Evolutionary conservation across 2,329 filamentous ascomycete species (phyloP).

Genomic region (Byssoonygena ceratinophila): DNA sequence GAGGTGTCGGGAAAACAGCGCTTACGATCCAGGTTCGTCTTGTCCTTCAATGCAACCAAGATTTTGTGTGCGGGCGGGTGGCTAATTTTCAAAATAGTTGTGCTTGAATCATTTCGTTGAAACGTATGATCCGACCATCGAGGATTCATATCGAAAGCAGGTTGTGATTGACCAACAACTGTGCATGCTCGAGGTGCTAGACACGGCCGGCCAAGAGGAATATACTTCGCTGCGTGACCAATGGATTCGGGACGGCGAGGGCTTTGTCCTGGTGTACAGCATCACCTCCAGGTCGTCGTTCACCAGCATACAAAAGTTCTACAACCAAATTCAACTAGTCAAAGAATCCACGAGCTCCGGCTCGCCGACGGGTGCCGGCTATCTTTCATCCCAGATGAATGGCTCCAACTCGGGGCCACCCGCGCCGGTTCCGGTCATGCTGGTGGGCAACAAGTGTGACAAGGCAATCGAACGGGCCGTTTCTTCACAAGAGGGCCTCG

Average conservation of each 20-base stretch:
- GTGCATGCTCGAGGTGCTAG: constrained; percentile 89
- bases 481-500: constrained; percentile 89
- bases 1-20: constrained; percentile 88
- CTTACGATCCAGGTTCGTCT: constrained; percentile 64
- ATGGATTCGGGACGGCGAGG: constrained; percentile 96
- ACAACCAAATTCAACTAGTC: constrained; percentile 92
- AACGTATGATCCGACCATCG: constrained; percentile 78
- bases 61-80: background rate
- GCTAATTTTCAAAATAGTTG: constrained; percentile 46
- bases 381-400: constrained; percentile 41
- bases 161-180: constrained; percentile 79
- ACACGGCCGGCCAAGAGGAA: constrained; percentile 96
- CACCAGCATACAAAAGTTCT: constrained; percentile 85
- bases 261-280: constrained; percentile 95
- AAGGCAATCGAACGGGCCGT: constrained; percentile 91
- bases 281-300: constrained; percentile 96
- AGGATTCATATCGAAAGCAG: constrained; percentile 80
- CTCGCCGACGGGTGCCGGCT: constrained; percentile 43
- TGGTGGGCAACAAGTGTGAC: constrained; percentile 98
- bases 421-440: constrained; percentile 77
- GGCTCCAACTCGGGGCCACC: constrained; percentile 37
- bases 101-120: constrained; percentile 97
- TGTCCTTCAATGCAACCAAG: constrained; percentile 5
- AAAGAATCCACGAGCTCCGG: constrained; percentile 66
- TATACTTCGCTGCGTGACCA: constrained; percentile 94